Conservation (phyloP, 805 yeast genomes). For the Starmerella potacharoeniae region DNA sequence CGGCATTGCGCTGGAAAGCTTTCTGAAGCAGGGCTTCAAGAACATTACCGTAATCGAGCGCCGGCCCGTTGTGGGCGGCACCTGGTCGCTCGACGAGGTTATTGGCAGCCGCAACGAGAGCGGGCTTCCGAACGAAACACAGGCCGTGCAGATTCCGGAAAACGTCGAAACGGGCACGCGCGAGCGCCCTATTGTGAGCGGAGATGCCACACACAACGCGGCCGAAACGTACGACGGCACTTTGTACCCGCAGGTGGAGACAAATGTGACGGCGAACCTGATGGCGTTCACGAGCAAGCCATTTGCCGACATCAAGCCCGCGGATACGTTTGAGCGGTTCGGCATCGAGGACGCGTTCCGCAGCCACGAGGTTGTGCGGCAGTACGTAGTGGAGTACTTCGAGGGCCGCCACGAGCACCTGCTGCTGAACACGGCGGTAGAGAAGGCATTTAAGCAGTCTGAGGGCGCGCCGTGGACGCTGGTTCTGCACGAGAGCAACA, state of each 20-base stretch:
- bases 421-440: constrained; percentile 10
- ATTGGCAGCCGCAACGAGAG: constrained; percentile 3
- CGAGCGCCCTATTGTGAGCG: not conserved
- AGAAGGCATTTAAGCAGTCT: constrained; percentile 10
- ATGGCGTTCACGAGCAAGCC: constrained; percentile 16
- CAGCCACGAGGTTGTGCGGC: constrained; percentile 11
- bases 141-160: not conserved
- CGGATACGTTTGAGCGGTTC: constrained; percentile 9
- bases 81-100: constrained; percentile 18
- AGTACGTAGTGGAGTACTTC: constrained; percentile 11
- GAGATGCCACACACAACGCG: not conserved
- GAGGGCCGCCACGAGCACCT: constrained; percentile 6
- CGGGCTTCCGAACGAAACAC: constrained; percentile 3
- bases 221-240: constrained; percentile 1
- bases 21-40: constrained; percentile 11
- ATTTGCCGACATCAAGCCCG: constrained; percentile 6
- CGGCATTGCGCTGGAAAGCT: constrained; percentile 13
- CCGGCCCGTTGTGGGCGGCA: constrained; percentile 14
- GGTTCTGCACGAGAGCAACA: not conserved
- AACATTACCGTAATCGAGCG: constrained; percentile 16
- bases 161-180: constrained; percentile 1
- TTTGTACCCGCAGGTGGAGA: constrained; percentile 17
- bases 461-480: constrained; percentile 12
- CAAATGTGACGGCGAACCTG: constrained; percentile 15
- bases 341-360: constrained; percentile 17